Evolutionary conservation across 371 early-diverging fungal genomes (phyloP), one percentile per base, ranked within the genome.

Genomic region (Rhizopus stolonifer): DNA sequence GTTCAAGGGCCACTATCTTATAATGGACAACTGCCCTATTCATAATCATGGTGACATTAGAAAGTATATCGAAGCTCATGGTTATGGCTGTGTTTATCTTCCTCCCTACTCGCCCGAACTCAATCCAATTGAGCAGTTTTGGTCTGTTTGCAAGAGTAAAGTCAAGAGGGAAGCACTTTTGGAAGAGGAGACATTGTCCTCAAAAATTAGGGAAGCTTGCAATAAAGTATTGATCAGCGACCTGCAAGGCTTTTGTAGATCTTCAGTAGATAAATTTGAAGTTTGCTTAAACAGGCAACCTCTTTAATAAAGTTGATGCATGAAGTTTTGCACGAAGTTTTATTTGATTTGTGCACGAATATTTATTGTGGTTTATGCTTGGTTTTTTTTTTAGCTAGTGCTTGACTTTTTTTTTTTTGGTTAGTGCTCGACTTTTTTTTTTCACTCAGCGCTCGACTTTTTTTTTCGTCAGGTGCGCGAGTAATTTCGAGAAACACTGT

Each of bases 41-140:
- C 45, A 52, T 15, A 15, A 43, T 23, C 34, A 58, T 29, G 50
- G 55, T 19, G 49, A 47, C 31, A 64, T 58, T 31, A 31, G 42
- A 25, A 52, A 52, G 47, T 14, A 40, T 34, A 54, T 64, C 34
- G 49, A 54, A 47, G 47, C 33, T 48, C 26, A 52, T 31, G 64
- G 55, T 15, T 64, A 64, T 55, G 40, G 40, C 7, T 64, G 54
- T 22, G 19, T 60, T 38, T 60, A 52, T 26, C 49, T 64, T 24
- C 56, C 54, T 13, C 45, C 50, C 26, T 50, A 49, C 23, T 57
- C 51, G 1, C 43, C 49, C 22, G 34, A 49, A 34, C 44, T 57
- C 19, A 51, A 57, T 57, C 58, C 40, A 3, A 57, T 57, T 46
- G 58, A 57, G 42, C 24, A 57, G 43, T 50, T 50, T 39, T 57